Evolutionary conservation across 352 stramenopile genomes (phyloP), one percentile per base, ranked within the genome.

Genomic region (Pythium grandisporangium): DNA sequence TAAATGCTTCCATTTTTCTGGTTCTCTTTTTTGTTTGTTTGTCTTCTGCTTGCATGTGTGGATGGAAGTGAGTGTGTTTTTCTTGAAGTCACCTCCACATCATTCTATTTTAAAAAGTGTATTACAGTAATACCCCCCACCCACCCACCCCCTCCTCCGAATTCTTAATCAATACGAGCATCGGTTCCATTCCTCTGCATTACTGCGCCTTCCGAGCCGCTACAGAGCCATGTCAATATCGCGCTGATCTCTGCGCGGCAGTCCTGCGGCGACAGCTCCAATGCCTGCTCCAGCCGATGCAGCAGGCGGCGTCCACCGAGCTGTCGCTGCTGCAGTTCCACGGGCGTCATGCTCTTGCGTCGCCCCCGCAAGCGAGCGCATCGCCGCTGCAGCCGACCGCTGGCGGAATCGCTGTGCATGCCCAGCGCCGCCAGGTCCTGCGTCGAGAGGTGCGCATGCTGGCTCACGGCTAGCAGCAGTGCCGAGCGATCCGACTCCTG

Each of bases 231-330:
- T 25, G 74, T 50, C 1, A 81, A 49, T 6, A 76, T 22, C 1
- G 59, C 37, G 25, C 66, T 78, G 30, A 84, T 71, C 37, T 84
- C 68, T 4, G 45, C 30, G 7, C 71, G 71, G 16, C 68, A 84
- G 42, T 84, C 71, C 10, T 76, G 53, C 1, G 71, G 71, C 6
- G 49, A 51, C 16, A 45, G 25, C 23, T 84, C 71, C 4, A 84
- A 56, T 8, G 69, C 71, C n/a, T 48, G 30, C 32, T 80, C 71
- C 3, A 84, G 45, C 2, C 62, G 42, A 16, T 42, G 33, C 13
- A 84, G 68, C 23, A 69, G 33, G 19, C 24, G 20, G 30, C 45
- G 19, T 44, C 56, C 50, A 46, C 32, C 13, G 43, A 55, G 49
- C 21, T 14, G 39, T 55, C 22, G 1, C 16, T 39, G 30, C 23